These are phyloP conservation scores for Cladosporium sp. DNA, from an alignment of 2,329 filamentous ascomycete species.

Conservation along the genomic window DNA sequence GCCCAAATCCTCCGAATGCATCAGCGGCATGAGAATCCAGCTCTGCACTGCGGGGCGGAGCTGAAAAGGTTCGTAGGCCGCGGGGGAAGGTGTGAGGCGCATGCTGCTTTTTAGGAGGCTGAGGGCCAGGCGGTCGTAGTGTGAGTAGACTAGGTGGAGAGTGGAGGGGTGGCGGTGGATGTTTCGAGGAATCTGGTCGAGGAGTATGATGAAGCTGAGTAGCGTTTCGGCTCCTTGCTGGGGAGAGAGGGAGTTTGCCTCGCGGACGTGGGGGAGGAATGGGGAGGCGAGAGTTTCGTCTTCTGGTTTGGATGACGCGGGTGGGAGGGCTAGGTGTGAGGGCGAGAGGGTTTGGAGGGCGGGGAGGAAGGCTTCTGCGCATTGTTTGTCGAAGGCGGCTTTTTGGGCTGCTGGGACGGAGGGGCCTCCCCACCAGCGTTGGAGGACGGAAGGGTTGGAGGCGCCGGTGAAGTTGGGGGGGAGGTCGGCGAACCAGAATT, in stretches of 20 bases:
- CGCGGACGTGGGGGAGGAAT: conserved; percentile 32
- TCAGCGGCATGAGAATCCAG: conserved; percentile 58
- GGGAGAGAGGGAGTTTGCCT: conserved; percentile 22
- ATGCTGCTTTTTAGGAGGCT: conserved; percentile 36
- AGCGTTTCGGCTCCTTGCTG: conserved; percentile 30
- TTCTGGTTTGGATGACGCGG: conserved; percentile 23
- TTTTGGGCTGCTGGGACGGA: conserved; percentile 13
- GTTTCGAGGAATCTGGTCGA: conserved; percentile 62
- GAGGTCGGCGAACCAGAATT: conserved; percentile 37
- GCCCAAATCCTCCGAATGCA: conserved; percentile 52
- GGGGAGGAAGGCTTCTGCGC: conserved; percentile 29
- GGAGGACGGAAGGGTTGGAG: conserved; percentile 21
- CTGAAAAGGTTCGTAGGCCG: conserved; percentile 12
- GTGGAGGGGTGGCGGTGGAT: conserved; percentile 48
- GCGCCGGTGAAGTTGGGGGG: conserved; percentile 24
- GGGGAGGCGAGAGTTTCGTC: conserved; percentile 27
- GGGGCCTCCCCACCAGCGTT: conserved; percentile 36
- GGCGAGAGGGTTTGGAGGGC: conserved; percentile 38
- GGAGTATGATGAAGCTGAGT: conserved; percentile 51
- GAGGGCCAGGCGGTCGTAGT: conserved; percentile 51
- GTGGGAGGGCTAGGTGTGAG: conserved; percentile 27
- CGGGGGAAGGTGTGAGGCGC: conserved; percentile 10
- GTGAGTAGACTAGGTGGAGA: conserved; percentile 46
- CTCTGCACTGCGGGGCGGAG: conserved; percentile 34
- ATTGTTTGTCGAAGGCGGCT: conserved; percentile 29